Conservation (phyloP, 305 asterid species). For the Lippia alba region DNA sequence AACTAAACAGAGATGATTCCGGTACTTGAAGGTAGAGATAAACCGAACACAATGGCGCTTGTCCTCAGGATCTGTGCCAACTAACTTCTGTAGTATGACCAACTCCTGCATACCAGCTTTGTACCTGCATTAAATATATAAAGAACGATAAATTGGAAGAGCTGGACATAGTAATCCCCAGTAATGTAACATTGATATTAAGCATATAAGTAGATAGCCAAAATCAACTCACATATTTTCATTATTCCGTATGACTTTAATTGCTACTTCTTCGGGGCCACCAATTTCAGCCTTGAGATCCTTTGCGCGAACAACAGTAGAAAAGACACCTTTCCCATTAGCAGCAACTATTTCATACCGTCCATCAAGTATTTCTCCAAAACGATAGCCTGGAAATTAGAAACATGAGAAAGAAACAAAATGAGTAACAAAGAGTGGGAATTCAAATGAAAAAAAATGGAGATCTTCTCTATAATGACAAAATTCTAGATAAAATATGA, state of each 20-base stretch:
- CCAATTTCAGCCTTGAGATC: slow-evolving; percentile 80
- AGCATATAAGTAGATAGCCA: slow-evolving; percentile 25
- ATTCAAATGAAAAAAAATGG: background rate
- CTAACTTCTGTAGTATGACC: slow-evolving; percentile 90
- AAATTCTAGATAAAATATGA: background rate
- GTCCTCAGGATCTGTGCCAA: slow-evolving; percentile 93
- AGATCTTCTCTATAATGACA: background rate
- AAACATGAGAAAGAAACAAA: slow-evolving; percentile 27
- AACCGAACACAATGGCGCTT: slow-evolving; percentile 98
- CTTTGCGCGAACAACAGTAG: slow-evolving; percentile 95
- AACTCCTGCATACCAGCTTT: slow-evolving; percentile 98
- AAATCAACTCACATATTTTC: slow-evolving; percentile 73
- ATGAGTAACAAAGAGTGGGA: background rate
- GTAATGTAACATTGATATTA: background rate
- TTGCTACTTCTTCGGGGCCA: slow-evolving; percentile 93
- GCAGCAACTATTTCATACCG: slow-evolving; percentile 96
- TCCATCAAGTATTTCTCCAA: slow-evolving; percentile 92
- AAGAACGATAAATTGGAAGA: background rate
- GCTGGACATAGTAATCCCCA: slow-evolving; percentile 4
- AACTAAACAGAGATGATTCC: slow-evolving; percentile 99
- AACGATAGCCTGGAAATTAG: slow-evolving; percentile 72
- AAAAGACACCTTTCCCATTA: slow-evolving; percentile 98
- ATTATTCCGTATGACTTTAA: slow-evolving; percentile 90
- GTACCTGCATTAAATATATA: slow-evolving; percentile 56
- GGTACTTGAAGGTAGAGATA: slow-evolving; percentile 91